Percentiles rank a stretch among this genome's conserved stretches.
These are phyloP conservation scores for Clitoria ternatea DNA, from an alignment of 306 rosid species.

Conservation along the genomic window DNA sequence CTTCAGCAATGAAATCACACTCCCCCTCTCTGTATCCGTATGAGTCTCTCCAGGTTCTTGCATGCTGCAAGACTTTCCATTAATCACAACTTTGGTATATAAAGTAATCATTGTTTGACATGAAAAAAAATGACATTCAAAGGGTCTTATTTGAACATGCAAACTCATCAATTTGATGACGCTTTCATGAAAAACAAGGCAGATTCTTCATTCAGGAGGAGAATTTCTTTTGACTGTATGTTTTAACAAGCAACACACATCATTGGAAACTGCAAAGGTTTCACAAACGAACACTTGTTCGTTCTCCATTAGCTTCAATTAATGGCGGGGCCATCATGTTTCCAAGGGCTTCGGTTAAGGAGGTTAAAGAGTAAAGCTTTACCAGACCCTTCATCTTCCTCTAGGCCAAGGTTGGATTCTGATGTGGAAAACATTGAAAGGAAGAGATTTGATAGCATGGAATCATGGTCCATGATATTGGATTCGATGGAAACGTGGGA, in stretches of 20 bases:
- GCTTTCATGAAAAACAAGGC: conserved; percentile 36
- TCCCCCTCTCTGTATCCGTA: background rate
- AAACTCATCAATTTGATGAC: conserved; percentile 2
- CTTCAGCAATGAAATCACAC: conserved; percentile 33
- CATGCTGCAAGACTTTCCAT: background rate
- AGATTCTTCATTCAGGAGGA: conserved; percentile 42
- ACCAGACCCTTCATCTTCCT: conserved; percentile 40
- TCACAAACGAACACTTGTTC: background rate
- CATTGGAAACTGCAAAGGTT: background rate
- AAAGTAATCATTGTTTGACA: background rate
- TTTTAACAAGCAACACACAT: conserved; percentile 15
- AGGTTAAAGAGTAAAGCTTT: conserved; percentile 57
- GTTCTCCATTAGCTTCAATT: conserved; percentile 13
- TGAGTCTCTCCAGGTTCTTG: background rate
- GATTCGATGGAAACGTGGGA: conserved; percentile 89
- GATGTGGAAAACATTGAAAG: conserved; percentile 64
- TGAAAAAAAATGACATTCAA: background rate
- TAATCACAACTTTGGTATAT: conserved; percentile 21
- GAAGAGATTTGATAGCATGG: conserved; percentile 78
- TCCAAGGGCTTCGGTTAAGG: conserved; percentile 46
- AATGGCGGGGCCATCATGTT: conserved; percentile 72
- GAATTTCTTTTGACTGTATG: conserved; percentile 38
- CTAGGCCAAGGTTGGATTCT: conserved; percentile 33
- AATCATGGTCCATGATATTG: conserved; percentile 89
- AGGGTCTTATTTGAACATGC: conserved; percentile 8